These are phyloP conservation scores for Hyaloperonospora arabidopsidis DNA, from an alignment of 352 stramenopile genomes.

Conservation along the genomic window DNA sequence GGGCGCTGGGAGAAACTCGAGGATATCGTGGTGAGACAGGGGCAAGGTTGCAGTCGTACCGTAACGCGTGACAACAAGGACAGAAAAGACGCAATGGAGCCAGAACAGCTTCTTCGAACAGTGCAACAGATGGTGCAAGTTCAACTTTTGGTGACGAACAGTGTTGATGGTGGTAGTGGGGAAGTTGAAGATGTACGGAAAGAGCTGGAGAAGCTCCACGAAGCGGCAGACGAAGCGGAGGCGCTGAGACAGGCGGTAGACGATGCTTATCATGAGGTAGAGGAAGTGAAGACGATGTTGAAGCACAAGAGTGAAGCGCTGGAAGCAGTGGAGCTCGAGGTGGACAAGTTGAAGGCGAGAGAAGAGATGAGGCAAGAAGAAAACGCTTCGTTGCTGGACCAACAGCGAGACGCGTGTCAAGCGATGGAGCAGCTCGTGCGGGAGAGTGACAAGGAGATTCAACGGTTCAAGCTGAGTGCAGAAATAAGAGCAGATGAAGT, in stretches of 20 bases:
- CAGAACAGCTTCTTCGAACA: conserved; percentile 7
- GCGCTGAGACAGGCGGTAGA: conserved; percentile 13
- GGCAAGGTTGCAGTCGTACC: conserved; percentile 3
- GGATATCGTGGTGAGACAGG: conserved; percentile 1
- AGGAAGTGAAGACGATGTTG: conserved; percentile 29
- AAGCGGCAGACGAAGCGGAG: conserved; percentile 2
- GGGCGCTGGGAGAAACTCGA: conserved; percentile 24
- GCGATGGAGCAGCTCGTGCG: conserved; percentile 37
- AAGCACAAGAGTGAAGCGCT: conserved; percentile 31
- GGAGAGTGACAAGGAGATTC: conserved; percentile 39
- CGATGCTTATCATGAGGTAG: conserved; percentile 14
- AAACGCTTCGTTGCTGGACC: conserved; percentile 30
- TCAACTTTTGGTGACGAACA: conserved; percentile 5
- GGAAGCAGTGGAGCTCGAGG: conserved; percentile 27
- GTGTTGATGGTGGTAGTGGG: conserved; percentile 15
- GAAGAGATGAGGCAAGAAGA: conserved; percentile 31
- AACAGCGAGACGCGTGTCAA: conserved; percentile 35
- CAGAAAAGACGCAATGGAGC: conserved; percentile 8
- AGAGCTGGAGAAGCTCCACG: conserved; percentile 8
- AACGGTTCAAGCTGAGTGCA: conserved; percentile 27
- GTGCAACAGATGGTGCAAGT: conserved; percentile 23
- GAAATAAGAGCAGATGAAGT: conserved; percentile 28
- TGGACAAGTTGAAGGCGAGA: conserved; percentile 28
- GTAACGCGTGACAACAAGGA: not conserved
- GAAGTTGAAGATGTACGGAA: conserved; percentile 13